Base-by-base conservation (phyloP, 2,329 filamentous ascomycete genomes). In the Calycina marina region DNA sequence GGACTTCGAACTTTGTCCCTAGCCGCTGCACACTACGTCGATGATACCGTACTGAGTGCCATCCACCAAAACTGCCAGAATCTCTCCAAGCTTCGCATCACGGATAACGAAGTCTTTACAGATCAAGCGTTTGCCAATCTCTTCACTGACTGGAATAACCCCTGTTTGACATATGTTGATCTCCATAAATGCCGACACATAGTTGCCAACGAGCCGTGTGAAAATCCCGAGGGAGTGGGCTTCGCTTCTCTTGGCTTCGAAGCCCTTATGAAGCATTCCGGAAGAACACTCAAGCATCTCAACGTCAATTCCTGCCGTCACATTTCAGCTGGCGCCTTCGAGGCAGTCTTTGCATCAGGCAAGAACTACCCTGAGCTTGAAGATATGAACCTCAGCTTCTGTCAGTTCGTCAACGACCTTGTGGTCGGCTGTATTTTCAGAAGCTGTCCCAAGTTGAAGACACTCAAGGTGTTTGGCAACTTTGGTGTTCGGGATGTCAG, bases 261-360 rank as follows among this genome's bases (percentile, higher is more conserved):
- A 41, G 81, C 83, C 0, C 57, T 94, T 26, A 93, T 94, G 82
- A 58, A 61, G 1, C 88, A 94, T 51, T 93, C 85, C 0, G 81
- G 82, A 4, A 50, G 57, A 1, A 62, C 57, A 8, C 56, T 96
- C 2, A 63, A 65, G 37, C 60, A 67, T 25, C 61, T 96, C 18
- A 81, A 92, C 48, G 62, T 94, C n/a, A 71, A 82, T 10, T 81
- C 78, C 0, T 93, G 84, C 50, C 77, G 88, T 3, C 79, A 93
- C 52, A 86, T 96, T 40, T 67, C 72, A 2, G 63, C 67, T 18
- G 58, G 68, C 11, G 73, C 81, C 0, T 85, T 93, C 37, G 72
- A 82, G 40, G 66, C 76, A 6, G 76, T 79, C 0, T 94, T 96
- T 47, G 57, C 61, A 4, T 55, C 58, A 6, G 63, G 63, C 14